These are phyloP conservation scores for Balakata baccata DNA, from an alignment of 345 rosid species.

Conservation along the genomic window DNA sequence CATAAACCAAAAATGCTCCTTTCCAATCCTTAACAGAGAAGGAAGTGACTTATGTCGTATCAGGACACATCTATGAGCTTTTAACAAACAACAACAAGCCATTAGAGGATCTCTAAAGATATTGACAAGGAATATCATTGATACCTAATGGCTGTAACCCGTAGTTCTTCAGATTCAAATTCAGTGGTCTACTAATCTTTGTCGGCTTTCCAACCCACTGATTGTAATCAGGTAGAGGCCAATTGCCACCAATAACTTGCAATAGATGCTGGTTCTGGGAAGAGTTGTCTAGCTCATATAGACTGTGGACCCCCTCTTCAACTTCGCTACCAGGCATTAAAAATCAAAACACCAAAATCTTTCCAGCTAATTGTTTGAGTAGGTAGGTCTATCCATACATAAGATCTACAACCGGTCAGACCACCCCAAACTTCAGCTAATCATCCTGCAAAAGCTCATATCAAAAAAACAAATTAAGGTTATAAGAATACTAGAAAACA, in stretches of 20 bases:
- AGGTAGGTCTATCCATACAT: conserved; percentile 29
- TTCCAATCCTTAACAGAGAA: conserved; percentile 9
- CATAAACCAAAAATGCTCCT: neutral
- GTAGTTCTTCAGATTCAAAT: conserved; percentile 27
- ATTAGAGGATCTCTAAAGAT: neutral
- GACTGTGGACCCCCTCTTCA: conserved; percentile 38
- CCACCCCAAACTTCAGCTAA: conserved; percentile 1
- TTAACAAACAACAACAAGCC: neutral
- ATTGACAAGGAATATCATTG: neutral
- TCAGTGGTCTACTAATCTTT: conserved; percentile 29
- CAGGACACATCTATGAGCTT: neutral
- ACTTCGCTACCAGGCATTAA: conserved; percentile 52
- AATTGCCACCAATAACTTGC: conserved; percentile 28
- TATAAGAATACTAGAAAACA: neutral
- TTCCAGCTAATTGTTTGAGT: conserved; percentile 30
- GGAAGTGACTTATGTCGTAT: neutral
- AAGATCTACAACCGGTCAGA: conserved; percentile 18
- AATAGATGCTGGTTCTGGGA: conserved; percentile 33
- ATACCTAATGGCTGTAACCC: conserved; percentile 38
- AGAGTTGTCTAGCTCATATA: conserved; percentile 38
- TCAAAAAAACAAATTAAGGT: neutral
- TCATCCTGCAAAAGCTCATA: conserved; percentile 9
- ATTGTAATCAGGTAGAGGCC: conserved; percentile 34
- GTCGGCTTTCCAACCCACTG: conserved; percentile 34
- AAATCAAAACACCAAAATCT: conserved; percentile 21